Conservation (phyloP, 495 filamentous ascomycete genomes). For the Penicillium parvum region DNA sequence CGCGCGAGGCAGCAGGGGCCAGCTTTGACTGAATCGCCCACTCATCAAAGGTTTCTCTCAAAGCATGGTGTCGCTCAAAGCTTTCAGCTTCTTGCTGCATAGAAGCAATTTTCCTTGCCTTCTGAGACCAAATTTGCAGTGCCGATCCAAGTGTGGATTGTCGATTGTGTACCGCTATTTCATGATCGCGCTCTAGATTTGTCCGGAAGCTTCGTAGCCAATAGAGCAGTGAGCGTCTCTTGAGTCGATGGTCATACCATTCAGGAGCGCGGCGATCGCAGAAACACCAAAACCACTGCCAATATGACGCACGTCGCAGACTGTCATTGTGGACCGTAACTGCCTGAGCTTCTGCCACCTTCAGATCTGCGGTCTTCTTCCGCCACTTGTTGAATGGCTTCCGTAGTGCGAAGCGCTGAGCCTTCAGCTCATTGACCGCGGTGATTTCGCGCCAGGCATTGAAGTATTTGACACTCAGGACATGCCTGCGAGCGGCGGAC, state of each 20-base stretch:
- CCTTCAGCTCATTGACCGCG: slow-evolving; percentile 62
- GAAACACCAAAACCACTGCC: slow-evolving; percentile 54
- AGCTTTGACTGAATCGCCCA: slow-evolving; percentile 44
- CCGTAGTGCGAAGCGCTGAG: slow-evolving; percentile 54
- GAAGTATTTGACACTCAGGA: slow-evolving; percentile 69
- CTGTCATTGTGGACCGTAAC: slow-evolving; percentile 39
- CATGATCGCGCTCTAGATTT: slow-evolving; percentile 39
- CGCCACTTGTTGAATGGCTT: slow-evolving; percentile 57
- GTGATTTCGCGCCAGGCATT: slow-evolving; percentile 74
- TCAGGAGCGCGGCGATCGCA: slow-evolving; percentile 51
- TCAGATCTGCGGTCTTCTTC: slow-evolving; percentile 33
- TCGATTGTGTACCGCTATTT: slow-evolving; percentile 32
- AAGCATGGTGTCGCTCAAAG: slow-evolving; percentile 27
- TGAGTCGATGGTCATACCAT: slow-evolving; percentile 46
- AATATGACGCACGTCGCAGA: slow-evolving; percentile 43
- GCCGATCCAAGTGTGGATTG: slow-evolving; percentile 21
- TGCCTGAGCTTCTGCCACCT: slow-evolving; percentile 36
- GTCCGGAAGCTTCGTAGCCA: slow-evolving; percentile 45
- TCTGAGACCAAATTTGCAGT: slow-evolving; percentile 32
- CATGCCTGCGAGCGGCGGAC: slow-evolving; percentile 58
- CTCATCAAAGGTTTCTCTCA: slow-evolving; percentile 29
- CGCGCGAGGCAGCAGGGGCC: slow-evolving; percentile 42
- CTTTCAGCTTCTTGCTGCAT: slow-evolving; percentile 30
- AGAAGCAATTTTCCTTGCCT: slow-evolving; percentile 22
- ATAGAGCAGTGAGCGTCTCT: slow-evolving; percentile 41